These are phyloP conservation scores for Cladophialophora yegresii DNA, from an alignment of 2,329 filamentous ascomycete genomes.

Conservation along the genomic window DNA sequence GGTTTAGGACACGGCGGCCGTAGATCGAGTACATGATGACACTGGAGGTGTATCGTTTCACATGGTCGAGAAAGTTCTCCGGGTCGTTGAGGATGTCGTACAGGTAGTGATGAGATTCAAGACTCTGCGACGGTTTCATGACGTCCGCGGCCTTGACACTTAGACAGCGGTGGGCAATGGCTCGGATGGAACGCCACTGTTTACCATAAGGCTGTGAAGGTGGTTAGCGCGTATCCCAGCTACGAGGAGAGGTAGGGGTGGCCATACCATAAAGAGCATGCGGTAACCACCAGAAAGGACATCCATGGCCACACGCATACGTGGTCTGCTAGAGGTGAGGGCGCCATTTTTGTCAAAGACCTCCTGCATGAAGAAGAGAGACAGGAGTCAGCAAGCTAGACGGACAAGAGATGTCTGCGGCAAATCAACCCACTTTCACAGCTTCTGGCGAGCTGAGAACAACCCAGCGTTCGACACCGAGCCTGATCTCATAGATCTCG, in stretches of 20 bases:
- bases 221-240: not conserved
- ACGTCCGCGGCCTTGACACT: slow-evolving; percentile 11
- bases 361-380: not conserved
- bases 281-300: slow-evolving; percentile 18
- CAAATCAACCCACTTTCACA: slow-evolving; percentile 6
- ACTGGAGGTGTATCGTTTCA: slow-evolving; percentile 11
- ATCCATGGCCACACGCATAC: slow-evolving; percentile 10
- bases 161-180: slow-evolving; percentile 10
- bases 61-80: slow-evolving; percentile 7
- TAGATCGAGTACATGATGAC: slow-evolving; percentile 8
- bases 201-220: slow-evolving; percentile 11
- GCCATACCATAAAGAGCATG: slow-evolving; percentile 19
- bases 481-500: slow-evolving; percentile 27
- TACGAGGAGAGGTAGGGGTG: not conserved
- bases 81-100: slow-evolving; percentile 12
- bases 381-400: not conserved
- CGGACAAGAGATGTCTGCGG: not conserved
- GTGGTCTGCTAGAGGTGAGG: not conserved
- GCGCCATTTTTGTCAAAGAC: slow-evolving; percentile 11
- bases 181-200: slow-evolving; percentile 11
- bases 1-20: not conserved
- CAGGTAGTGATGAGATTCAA: slow-evolving; percentile 8
- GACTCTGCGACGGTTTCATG: slow-evolving; percentile 13
- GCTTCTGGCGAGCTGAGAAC: slow-evolving; percentile 18
- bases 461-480: slow-evolving; percentile 25